A percentile compares a stretch with the other conserved stretches of the same genome.
Evolutionary conservation across 371 early-diverging fungal genomes (phyloP).

Genomic region (Mucor piriformis): DNA sequence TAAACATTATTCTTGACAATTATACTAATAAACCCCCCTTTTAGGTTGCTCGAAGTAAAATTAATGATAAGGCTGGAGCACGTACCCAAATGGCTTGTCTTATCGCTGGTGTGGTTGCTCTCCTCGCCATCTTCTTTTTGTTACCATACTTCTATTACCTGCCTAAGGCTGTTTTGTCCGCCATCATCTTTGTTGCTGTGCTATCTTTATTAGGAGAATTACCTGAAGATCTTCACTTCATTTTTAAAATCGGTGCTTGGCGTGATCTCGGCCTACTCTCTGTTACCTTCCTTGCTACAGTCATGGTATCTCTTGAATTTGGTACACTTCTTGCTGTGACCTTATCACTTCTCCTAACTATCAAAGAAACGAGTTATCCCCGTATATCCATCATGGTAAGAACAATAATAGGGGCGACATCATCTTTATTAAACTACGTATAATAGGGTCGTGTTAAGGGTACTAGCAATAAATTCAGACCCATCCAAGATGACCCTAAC

Average conservation of each 20-base stretch:
- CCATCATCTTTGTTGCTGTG: conserved; percentile 89
- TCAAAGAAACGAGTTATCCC: conserved; percentile 88
- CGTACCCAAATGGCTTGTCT: conserved; percentile 88
- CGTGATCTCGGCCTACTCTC: conserved; percentile 78
- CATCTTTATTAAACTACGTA: neutral
- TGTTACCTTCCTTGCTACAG: conserved; percentile 82
- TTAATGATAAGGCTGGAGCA: conserved; percentile 89
- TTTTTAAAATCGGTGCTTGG: conserved; percentile 86
- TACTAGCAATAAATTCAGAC: conserved; percentile 46
- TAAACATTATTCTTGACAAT: neutral
- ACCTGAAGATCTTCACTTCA: conserved; percentile 82
- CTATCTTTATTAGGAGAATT: conserved; percentile 77
- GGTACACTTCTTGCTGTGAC: conserved; percentile 89
- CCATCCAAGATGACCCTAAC: conserved; percentile 66
- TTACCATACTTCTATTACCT: conserved; percentile 85
- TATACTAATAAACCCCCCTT: neutral
- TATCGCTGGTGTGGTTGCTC: conserved; percentile 74
- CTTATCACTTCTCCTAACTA: conserved; percentile 83
- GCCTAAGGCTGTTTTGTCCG: conserved; percentile 83
- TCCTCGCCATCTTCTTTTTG: conserved; percentile 77
- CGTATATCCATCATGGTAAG: conserved; percentile 77
- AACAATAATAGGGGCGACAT: neutral
- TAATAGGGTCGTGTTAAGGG: conserved; percentile 50
- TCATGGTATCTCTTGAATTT: conserved; percentile 85
- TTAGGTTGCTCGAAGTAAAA: conserved; percentile 81